phyloP scores from a whole-genome alignment of 768 basidiomycete genomes.

The Leccinum incarnatum region DNA sequence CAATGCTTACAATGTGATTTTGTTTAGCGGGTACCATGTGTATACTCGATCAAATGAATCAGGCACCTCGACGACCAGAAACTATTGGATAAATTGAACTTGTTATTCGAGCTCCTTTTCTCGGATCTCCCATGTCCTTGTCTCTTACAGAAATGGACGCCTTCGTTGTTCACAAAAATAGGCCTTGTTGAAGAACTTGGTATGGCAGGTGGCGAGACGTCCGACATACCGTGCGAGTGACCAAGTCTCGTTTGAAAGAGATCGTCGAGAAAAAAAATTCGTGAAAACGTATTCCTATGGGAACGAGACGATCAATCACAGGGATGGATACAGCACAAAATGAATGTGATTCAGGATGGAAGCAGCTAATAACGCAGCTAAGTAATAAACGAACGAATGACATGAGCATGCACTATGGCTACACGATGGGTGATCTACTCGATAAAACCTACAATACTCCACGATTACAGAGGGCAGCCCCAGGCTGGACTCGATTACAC shows the following conservation, averaged over 20 bases:
- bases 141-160: no score
- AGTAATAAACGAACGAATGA: neutral
- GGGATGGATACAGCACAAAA: neutral
- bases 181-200: neutral
- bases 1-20: neutral
- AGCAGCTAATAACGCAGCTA: neutral
- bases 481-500: neutral
- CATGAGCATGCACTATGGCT: constrained; percentile 4
- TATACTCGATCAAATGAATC: neutral
- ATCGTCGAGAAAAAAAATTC: neutral
- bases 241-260: neutral
- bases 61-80: neutral
- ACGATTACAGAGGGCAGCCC: neutral
- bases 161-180: no score
- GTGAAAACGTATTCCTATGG: neutral
- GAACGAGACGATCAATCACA: neutral
- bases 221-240: neutral
- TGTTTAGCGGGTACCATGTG: neutral
- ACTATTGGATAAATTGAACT: neutral
- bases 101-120: neutral
- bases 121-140: neutral
- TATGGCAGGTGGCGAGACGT: neutral
- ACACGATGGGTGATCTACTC: constrained; percentile 3
- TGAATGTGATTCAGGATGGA: neutral
- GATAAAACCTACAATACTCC: neutral